Conservation (phyloP, 208 protist species). For the Jaenimonas drosophilae region DNA sequence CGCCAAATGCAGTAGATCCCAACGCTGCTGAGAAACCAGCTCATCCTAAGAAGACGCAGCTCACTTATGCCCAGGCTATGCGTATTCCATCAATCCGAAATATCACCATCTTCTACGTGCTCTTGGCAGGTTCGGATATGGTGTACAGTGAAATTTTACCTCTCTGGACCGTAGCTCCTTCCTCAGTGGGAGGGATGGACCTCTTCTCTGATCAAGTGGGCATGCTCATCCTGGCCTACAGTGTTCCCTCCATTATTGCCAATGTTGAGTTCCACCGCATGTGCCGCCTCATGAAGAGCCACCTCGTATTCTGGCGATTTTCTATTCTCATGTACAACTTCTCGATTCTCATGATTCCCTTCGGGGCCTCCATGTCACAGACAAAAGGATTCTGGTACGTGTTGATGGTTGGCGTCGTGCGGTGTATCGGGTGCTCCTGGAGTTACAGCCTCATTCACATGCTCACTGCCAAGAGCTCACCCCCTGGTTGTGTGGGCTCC, state of each 20-base stretch:
- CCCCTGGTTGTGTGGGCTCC: conserved; percentile 24
- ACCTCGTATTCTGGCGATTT: conserved; percentile 21
- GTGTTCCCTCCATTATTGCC: conserved; percentile 27
- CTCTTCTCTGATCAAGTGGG: conserved; percentile 24
- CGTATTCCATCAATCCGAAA: conserved; percentile 14
- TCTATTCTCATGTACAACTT: conserved; percentile 5
- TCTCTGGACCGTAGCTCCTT: conserved; percentile 41
- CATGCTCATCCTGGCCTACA: conserved; percentile 21
- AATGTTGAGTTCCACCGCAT: conserved; percentile 31
- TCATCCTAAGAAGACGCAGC: not conserved
- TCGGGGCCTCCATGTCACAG: conserved; percentile 5
- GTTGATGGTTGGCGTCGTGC: conserved; percentile 17
- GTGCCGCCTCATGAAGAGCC: conserved; percentile 11
- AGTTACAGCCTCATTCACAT: conserved; percentile 34
- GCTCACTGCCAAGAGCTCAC: conserved; percentile 25
- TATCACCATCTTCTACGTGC: conserved; percentile 43
- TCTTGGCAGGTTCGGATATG: conserved; percentile 35
- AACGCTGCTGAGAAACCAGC: not conserved
- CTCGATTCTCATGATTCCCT: conserved; percentile 8
- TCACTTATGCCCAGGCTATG: conserved; percentile 35
- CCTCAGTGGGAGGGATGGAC: conserved; percentile 19
- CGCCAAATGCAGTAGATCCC: not conserved
- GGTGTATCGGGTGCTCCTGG: conserved; percentile 24
- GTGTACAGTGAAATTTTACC: conserved; percentile 39
- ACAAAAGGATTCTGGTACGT: conserved; percentile 17